Evolutionary conservation across 495 filamentous ascomycete species (phyloP).

Genomic region (Trichoderma virens): DNA sequence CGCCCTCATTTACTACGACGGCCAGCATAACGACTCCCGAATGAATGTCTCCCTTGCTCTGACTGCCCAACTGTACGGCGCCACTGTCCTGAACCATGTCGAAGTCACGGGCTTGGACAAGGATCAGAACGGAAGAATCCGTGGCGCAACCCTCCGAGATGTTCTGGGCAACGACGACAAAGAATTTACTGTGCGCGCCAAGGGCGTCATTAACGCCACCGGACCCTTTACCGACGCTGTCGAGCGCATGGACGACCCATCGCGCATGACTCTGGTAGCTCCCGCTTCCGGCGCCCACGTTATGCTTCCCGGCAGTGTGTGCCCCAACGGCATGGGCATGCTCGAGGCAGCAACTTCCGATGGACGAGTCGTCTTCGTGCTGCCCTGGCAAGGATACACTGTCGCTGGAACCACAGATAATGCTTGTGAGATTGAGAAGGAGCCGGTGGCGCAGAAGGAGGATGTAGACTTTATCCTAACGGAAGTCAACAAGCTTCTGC

Average conservation of each 20-base stretch:
- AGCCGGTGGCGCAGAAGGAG: slow-evolving; percentile 63
- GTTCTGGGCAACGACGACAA: slow-evolving; percentile 52
- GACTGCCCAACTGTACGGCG: slow-evolving; percentile 68
- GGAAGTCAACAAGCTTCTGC: slow-evolving; percentile 62
- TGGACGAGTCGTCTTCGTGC: slow-evolving; percentile 76
- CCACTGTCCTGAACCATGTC: slow-evolving; percentile 68
- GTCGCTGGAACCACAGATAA: slow-evolving; percentile 75
- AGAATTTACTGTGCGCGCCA: slow-evolving; percentile 8
- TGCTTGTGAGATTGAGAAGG: slow-evolving; percentile 53
- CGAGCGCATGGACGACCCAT: slow-evolving; percentile 58
- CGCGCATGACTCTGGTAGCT: slow-evolving; percentile 58
- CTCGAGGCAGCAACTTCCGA: slow-evolving; percentile 72
- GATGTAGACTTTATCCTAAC: slow-evolving; percentile 74
- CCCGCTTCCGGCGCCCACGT: slow-evolving; percentile 71
- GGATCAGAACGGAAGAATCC: slow-evolving; percentile 54
- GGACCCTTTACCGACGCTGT: slow-evolving; percentile 76
- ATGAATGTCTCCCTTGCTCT: slow-evolving; percentile 77
- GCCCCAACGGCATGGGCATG: slow-evolving; percentile 67
- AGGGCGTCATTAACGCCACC: slow-evolving; percentile 10
- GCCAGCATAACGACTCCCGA: slow-evolving; percentile 73
- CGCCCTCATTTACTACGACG: slow-evolving; percentile 75
- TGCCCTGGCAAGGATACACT: slow-evolving; percentile 78
- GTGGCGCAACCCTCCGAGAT: slow-evolving; percentile 57
- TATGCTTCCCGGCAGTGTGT: slow-evolving; percentile 73
- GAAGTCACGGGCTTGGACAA: slow-evolving; percentile 64